A percentile compares a stretch with the other conserved stretches of the same genome.
Evolutionary conservation across 2,329 filamentous ascomycete genomes (phyloP).

Genomic region (Chaetomiaceae sp.): DNA sequence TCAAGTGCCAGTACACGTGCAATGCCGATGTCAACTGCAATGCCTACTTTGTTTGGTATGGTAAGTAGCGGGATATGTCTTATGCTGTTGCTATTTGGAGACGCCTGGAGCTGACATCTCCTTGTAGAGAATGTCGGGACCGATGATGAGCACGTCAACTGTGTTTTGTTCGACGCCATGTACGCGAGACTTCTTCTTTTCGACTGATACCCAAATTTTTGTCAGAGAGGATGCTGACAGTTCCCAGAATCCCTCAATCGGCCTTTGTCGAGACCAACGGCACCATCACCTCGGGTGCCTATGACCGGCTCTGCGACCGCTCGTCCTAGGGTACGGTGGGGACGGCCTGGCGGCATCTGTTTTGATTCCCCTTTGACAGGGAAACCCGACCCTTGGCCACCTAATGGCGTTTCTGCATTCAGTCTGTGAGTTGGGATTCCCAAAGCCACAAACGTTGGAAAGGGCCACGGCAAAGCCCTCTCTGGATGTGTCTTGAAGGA

Average conservation of each 20-base stretch:
- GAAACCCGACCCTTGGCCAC: too few species aligned
- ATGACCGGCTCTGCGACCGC: conserved; percentile 26
- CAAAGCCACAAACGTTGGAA: too few species aligned
- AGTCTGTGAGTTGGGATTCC: too few species aligned
- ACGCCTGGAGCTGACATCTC: not conserved
- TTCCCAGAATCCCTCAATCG: conserved; percentile 22
- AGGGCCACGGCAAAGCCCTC: too few species aligned
- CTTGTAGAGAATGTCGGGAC: conserved; percentile 16
- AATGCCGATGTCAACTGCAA: conserved; percentile 25
- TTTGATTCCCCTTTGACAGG: not conserved
- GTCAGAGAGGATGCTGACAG: conserved; percentile 7
- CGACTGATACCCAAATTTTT: too few species aligned
- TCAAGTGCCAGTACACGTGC: conserved; percentile 31
- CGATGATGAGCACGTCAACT: conserved; percentile 20
- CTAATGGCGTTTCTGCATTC: too few species aligned
- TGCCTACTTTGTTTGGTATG: conserved; percentile 28
- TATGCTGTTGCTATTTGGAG: not conserved
- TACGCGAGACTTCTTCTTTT: conserved; percentile 15
- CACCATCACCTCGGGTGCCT: conserved; percentile 26
- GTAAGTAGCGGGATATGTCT: conserved; percentile 15
- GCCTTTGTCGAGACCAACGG: conserved; percentile 19
- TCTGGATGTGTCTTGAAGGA: too few species aligned
- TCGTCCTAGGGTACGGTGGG: not conserved
- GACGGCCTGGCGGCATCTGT: not conserved
- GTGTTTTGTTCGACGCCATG: conserved; percentile 26